phyloP scores from a whole-genome alignment of 2,329 filamentous ascomycete genomes.

The Orbilia blumenaviensis region DNA sequence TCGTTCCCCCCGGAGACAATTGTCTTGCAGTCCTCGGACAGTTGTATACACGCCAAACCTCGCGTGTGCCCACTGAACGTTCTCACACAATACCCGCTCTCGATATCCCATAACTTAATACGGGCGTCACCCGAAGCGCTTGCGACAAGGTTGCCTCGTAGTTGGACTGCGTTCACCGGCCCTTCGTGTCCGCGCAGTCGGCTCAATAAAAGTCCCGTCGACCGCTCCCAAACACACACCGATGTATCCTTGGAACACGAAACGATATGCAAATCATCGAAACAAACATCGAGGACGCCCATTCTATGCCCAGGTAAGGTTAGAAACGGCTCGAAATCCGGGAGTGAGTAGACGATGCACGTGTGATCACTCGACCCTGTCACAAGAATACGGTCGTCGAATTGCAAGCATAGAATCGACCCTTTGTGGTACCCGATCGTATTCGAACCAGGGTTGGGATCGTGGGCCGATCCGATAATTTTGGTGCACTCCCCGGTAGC shows the following conservation, averaged over 20 bases:
- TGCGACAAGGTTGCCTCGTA: conserved; percentile 90
- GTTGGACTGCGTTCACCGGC: conserved; percentile 94
- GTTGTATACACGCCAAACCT: conserved; percentile 93
- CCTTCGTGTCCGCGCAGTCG: conserved; percentile 85
- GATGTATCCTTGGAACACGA: conserved; percentile 96
- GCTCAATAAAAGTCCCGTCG: conserved; percentile 77
- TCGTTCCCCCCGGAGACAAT: conserved; percentile 96
- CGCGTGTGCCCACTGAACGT: conserved; percentile 91
- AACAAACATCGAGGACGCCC: conserved; percentile 91
- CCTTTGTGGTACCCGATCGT: conserved; percentile 77
- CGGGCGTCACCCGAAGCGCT: conserved; percentile 93
- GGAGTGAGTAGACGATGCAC: conserved; percentile 90
- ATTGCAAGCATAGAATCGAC: conserved; percentile 93
- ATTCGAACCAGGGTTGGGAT: conserved; percentile 64
- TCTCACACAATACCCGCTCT: conserved; percentile 85
- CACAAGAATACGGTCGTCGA: conserved; percentile 89
- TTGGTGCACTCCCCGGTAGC: conserved; percentile 84
- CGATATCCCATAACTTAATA: conserved; percentile 94
- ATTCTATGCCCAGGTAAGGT: conserved; percentile 81
- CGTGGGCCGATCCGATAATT: conserved; percentile 77
- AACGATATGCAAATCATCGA: conserved; percentile 90
- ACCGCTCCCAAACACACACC: conserved; percentile 93
- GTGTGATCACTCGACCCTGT: conserved; percentile 92
- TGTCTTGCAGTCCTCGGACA: conserved; percentile 91
- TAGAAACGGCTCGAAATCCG: conserved; percentile 79